Base-by-base conservation (phyloP, 306 rosid species). In the Pachyrhizus erosus region DNA sequence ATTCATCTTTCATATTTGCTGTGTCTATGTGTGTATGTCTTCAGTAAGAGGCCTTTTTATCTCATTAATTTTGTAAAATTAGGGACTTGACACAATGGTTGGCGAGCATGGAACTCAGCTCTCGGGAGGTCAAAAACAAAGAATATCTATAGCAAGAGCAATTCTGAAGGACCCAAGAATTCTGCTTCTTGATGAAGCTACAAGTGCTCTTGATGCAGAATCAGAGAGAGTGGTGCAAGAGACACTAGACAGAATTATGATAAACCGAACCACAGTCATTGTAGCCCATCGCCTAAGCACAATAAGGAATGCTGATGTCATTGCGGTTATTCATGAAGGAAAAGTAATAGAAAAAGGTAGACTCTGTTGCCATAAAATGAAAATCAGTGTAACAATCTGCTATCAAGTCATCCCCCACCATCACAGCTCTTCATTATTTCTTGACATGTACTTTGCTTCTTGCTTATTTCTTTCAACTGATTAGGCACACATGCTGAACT, bases 21-120 rank as follows among this genome's bases (percentile, higher is more conserved):
- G 31, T 27, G 31, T 27, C 31, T 27, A 27, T 27, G 9, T 17
- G 31, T 43, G 31, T 72, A 27, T 43, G 31, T 72, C 20, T 40
- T 27, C 61, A 24, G 20, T 13, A 34, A 75, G 72, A 40, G 45
- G 20, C 9, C 26, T 15, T 29, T 60, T 71, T 24, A 58, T 21
- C 42, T 67, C 72, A 31, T 33, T 43, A 14, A 5, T 60, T 29
- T 70, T 55, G 11, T 37, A 73, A 64, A 17, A 7, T 45, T 55
- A 85, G 88, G 85, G 88, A 33, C 76, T 92, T 3, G 91, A 91
- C 65, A 92, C 97, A 0, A 83, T 91, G 90, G 98, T 90, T 31
- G 98, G 98, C 0, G 95, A 89, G 73, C 92, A 90, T 69, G 98
- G 95, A 84, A 83, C 89, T 75, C 98, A 92, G 65, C 87, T 94